Conservation (phyloP, 768 basidiomycete genomes). For the Russula griseocarnosa region DNA sequence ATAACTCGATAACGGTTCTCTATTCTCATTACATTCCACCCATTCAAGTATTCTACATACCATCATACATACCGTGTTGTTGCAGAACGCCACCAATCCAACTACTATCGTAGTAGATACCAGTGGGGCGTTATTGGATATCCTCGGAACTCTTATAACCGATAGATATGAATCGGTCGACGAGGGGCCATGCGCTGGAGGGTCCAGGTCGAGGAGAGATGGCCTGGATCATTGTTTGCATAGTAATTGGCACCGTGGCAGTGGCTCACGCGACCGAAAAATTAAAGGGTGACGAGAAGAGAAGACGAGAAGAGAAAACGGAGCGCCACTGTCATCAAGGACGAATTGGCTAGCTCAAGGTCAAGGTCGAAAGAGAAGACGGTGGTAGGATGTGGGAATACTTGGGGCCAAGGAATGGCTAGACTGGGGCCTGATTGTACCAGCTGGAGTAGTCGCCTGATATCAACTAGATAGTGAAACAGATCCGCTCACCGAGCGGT, state of each 20-base stretch:
- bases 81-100: neutral
- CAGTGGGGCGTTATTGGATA: neutral
- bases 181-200: neutral
- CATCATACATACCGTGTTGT: neutral
- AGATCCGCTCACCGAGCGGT: neutral
- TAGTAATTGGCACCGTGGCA: neutral
- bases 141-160: neutral
- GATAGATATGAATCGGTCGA: neutral
- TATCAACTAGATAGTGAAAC: neutral
- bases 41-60: neutral
- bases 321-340: constrained; percentile 8
- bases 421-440: neutral
- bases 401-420: too few species aligned
- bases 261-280: constrained; percentile 4
- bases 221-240: neutral
- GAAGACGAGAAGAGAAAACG: neutral
- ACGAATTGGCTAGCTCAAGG: too few species aligned
- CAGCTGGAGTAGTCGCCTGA: constrained; percentile 15
- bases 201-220: neutral
- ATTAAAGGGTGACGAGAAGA: neutral
- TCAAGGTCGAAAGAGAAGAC: too few species aligned
- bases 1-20: constrained; percentile 38
- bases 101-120: neutral
- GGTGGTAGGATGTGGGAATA: too few species aligned
- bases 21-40: neutral